phyloP scores from a whole-genome alignment of 73 alveolate species.

The Paramecium pentaurelia region DNA sequence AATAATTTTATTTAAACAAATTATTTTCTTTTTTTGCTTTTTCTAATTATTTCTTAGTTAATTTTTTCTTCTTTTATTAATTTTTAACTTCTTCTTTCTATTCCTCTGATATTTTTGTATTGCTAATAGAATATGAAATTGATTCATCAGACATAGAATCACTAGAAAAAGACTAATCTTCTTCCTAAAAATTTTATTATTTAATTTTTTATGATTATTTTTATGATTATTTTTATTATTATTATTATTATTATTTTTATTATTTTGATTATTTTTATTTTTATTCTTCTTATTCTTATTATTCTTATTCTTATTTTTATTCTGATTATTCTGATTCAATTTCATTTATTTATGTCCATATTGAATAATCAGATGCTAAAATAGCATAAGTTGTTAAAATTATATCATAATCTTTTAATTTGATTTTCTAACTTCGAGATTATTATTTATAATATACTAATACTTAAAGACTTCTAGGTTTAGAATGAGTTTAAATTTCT shows the following conservation, averaged over 20 bases:
- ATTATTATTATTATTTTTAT: neutral
- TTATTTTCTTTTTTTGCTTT: neutral
- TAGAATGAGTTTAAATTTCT: slow-evolving; percentile 56
- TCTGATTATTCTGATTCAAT: neutral
- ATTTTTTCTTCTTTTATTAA: neutral
- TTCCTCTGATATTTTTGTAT: neutral
- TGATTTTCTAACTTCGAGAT: neutral
- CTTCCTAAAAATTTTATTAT: neutral
- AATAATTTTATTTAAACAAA: neutral
- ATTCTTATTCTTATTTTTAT: neutral
- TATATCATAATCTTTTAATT: neutral
- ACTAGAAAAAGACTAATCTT: neutral
- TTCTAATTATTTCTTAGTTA: neutral
- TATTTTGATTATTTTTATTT: neutral
- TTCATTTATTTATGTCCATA: neutral
- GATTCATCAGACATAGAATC: neutral
- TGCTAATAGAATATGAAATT: neutral
- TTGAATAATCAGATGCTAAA: neutral
- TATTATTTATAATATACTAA: slow-evolving; percentile 26
- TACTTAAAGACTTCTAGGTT: neutral
- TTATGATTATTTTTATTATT: neutral
- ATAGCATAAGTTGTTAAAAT: slow-evolving; percentile 26
- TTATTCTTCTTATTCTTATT: neutral
- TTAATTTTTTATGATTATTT: neutral
- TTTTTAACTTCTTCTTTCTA: neutral